Evolutionary conservation across 2,329 filamentous ascomycete genomes (phyloP).

Genomic region (Neopestalotiopsis sp.): DNA sequence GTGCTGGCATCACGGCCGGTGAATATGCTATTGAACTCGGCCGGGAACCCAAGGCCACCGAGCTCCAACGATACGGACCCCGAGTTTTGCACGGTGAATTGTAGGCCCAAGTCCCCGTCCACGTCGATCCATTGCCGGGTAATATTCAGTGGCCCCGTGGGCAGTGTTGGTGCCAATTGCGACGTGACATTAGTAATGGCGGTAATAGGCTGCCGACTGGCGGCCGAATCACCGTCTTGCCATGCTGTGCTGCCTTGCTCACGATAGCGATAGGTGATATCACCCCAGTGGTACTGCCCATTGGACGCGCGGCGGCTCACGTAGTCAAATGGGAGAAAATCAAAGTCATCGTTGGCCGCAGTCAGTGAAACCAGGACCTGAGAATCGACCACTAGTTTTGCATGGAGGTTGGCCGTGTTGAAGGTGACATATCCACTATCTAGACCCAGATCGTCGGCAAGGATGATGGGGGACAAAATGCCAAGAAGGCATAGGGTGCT

Average conservation of each 20-base stretch:
- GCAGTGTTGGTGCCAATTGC: slow-evolving; percentile 47
- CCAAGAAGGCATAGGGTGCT: background rate
- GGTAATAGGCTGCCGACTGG: slow-evolving; percentile 43
- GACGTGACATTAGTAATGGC: slow-evolving; percentile 37
- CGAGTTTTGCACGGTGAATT: slow-evolving; percentile 56
- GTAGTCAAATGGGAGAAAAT: slow-evolving; percentile 61
- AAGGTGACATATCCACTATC: slow-evolving; percentile 45
- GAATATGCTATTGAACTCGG: slow-evolving; percentile 69
- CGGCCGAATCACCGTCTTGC: slow-evolving; percentile 53
- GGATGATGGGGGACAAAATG: background rate
- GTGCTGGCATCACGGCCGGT: slow-evolving; percentile 53
- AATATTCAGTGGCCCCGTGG: slow-evolving; percentile 47
- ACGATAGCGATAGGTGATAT: slow-evolving; percentile 63
- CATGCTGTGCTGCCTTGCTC: slow-evolving; percentile 43
- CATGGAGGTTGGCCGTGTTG: slow-evolving; percentile 47
- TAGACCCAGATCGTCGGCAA: slow-evolving; percentile 43
- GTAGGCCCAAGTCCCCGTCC: slow-evolving; percentile 54
- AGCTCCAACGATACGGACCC: slow-evolving; percentile 51
- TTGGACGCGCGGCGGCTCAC: slow-evolving; percentile 52
- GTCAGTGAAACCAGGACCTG: slow-evolving; percentile 56
- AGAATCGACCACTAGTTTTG: slow-evolving; percentile 48
- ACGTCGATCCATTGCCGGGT: slow-evolving; percentile 58
- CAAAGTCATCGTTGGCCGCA: slow-evolving; percentile 48
- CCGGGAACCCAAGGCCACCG: slow-evolving; percentile 62
- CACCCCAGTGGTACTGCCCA: slow-evolving; percentile 64